phyloP scores from a whole-genome alignment of 148 eudicot species.

The Diospyros kaki region DNA sequence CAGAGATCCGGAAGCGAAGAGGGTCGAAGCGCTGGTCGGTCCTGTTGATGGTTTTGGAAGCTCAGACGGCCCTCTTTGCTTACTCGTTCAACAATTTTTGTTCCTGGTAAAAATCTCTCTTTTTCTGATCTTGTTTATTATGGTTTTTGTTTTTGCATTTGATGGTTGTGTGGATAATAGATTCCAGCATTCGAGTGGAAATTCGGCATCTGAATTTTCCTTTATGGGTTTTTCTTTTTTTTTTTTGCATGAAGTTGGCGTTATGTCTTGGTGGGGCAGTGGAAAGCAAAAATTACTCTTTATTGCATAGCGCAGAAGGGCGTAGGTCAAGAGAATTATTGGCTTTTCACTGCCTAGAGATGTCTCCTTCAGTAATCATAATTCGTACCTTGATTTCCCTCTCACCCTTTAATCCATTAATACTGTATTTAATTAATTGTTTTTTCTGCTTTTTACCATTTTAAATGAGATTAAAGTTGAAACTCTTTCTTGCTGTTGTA shows the following conservation, averaged over 20 bases:
- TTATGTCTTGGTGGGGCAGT: constrained; percentile 10
- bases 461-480: not conserved
- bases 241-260: not conserved
- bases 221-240: not conserved
- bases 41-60: constrained; percentile 15
- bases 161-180: not conserved
- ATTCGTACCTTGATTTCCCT: not conserved
- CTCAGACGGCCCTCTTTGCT: constrained; percentile 10
- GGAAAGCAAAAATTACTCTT: constrained; percentile 22
- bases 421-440: not conserved
- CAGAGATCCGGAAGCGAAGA: constrained; percentile 41
- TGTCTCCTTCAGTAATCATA: constrained; percentile 44
- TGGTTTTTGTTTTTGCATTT: not conserved
- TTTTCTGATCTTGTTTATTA: not conserved
- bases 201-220: not conserved
- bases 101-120: constrained; percentile 22
- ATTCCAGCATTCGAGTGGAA: constrained; percentile 3
- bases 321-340: constrained; percentile 38
- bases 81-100: constrained; percentile 15
- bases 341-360: constrained; percentile 39
- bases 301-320: constrained; percentile 26
- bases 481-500: not conserved
- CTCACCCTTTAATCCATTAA: not conserved
- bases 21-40: constrained; percentile 35
- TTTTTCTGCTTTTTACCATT: not conserved